These are phyloP conservation scores for Casaregolazyma suthepensis DNA, from an alignment of 1,139 yeast genomes.

Conservation along the genomic window DNA sequence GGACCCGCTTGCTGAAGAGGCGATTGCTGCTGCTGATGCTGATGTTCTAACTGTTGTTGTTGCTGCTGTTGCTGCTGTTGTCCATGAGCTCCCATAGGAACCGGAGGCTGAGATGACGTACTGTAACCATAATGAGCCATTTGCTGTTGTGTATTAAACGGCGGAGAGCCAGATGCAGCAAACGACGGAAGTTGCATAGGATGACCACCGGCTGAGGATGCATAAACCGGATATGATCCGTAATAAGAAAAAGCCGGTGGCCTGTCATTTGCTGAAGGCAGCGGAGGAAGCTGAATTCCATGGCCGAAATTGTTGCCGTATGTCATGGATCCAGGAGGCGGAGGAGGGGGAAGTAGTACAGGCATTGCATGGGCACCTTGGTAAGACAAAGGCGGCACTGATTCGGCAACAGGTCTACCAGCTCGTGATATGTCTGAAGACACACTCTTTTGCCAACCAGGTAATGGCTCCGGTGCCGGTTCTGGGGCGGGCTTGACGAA, in stretches of 20 bases:
- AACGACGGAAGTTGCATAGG: slow-evolving; percentile 3
- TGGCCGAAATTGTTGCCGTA: neutral
- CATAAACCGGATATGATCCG: neutral
- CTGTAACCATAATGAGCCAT: slow-evolving; percentile 12
- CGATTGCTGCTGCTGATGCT: neutral
- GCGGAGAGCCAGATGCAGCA: slow-evolving; percentile 1
- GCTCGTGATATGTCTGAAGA: neutral
- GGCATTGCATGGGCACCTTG: slow-evolving; percentile 2
- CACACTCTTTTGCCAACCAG: neutral
- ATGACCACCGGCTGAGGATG: slow-evolving; percentile 3
- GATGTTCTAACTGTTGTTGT: slow-evolving; percentile 7
- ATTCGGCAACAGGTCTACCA: slow-evolving; percentile 8
- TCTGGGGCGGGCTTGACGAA: neutral
- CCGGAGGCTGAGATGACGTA: slow-evolving; percentile 13
- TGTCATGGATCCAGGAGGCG: slow-evolving; percentile 9
- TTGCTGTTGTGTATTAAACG: slow-evolving; percentile 1
- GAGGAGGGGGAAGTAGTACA: slow-evolving; percentile 12
- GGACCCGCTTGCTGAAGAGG: neutral
- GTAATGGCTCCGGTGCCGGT: neutral
- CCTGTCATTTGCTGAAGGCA: slow-evolving; percentile 12
- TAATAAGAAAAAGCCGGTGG: slow-evolving; percentile 3
- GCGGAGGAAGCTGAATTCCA: slow-evolving; percentile 9
- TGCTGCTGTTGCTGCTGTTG: slow-evolving; percentile 9
- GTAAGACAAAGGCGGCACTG: slow-evolving; percentile 2
- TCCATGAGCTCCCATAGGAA: slow-evolving; percentile 8